Conservation (phyloP, 148 eudicot species). For the Persicaria maculosa region DNA sequence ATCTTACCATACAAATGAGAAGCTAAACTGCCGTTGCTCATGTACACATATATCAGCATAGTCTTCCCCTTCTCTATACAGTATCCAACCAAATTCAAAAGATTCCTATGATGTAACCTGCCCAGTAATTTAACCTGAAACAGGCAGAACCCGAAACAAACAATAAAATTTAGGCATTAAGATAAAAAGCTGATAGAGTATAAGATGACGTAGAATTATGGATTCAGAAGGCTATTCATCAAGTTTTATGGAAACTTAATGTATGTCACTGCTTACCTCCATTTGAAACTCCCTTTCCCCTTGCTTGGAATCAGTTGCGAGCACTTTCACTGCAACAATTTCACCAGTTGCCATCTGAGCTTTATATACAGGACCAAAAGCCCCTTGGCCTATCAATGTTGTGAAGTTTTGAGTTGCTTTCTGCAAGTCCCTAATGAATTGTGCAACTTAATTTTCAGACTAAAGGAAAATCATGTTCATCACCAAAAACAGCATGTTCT, state of each 20-base stretch:
- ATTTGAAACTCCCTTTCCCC: conserved; percentile 87
- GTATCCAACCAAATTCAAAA: conserved; percentile 88
- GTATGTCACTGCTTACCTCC: conserved; percentile 43
- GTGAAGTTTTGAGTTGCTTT: conserved; percentile 90
- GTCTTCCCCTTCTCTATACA: conserved; percentile 87
- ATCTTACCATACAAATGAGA: conserved; percentile 86
- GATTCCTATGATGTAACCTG: conserved; percentile 93
- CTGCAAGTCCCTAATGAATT: conserved; percentile 65
- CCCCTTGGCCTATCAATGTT: conserved; percentile 83
- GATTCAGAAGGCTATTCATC: not conserved
- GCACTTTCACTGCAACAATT: conserved; percentile 87
- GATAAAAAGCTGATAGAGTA: not conserved
- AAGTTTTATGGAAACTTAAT: not conserved
- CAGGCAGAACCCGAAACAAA: not conserved
- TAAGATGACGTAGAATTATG: not conserved
- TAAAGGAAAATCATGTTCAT: conserved; percentile 1
- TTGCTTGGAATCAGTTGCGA: conserved; percentile 82
- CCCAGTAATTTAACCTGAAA: conserved; percentile 76
- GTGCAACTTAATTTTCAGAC: not conserved
- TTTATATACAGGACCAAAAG: conserved; percentile 90
- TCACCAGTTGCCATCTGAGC: conserved; percentile 88
- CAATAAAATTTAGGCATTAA: not conserved
- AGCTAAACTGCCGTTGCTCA: conserved; percentile 87
- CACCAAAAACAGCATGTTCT: not conserved
- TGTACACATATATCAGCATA: conserved; percentile 84